phyloP scores from a whole-genome alignment of 345 rosid genomes.

The Aurinia saxatilis region DNA sequence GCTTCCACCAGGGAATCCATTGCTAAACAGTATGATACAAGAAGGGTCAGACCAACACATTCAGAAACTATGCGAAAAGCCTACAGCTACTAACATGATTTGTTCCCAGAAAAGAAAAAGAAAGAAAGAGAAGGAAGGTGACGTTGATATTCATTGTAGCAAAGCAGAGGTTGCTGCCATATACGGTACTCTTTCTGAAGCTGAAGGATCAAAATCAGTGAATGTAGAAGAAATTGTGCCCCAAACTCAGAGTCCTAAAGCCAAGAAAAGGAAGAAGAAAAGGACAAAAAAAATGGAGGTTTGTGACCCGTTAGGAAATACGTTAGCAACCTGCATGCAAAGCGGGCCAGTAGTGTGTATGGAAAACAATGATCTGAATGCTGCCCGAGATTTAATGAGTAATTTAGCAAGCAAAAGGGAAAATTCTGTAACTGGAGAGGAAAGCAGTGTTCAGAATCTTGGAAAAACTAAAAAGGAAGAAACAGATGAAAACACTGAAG shows the following conservation, averaged over 20 bases:
- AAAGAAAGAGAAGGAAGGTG: not conserved
- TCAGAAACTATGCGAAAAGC: not conserved
- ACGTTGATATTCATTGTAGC: conserved; percentile 1
- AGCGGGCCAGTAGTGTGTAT: not conserved
- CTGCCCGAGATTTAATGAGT: not conserved
- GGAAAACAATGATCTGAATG: not conserved
- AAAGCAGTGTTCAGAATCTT: not conserved
- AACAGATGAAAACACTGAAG: conserved; percentile 1
- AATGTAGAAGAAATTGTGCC: not conserved
- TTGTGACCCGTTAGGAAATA: not conserved
- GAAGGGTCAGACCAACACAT: not conserved
- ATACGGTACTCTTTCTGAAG: conserved; percentile 4
- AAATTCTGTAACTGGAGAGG: not conserved
- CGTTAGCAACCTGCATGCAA: not conserved
- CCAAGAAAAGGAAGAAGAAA: conserved; percentile 21
- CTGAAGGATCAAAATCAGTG: conserved; percentile 10
- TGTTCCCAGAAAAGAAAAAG: conserved; percentile 6
- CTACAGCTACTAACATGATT: conserved; percentile 3
- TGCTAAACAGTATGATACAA: not conserved
- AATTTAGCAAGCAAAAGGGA: not conserved
- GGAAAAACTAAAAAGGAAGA: not conserved
- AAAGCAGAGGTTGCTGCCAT: not conserved
- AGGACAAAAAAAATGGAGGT: conserved; percentile 9
- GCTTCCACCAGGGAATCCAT: not conserved
- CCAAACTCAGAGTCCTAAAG: conserved; percentile 17